These are phyloP conservation scores for Coemansia asiatica DNA, from an alignment of 192 early-diverging fungal genomes.

Conservation along the genomic window DNA sequence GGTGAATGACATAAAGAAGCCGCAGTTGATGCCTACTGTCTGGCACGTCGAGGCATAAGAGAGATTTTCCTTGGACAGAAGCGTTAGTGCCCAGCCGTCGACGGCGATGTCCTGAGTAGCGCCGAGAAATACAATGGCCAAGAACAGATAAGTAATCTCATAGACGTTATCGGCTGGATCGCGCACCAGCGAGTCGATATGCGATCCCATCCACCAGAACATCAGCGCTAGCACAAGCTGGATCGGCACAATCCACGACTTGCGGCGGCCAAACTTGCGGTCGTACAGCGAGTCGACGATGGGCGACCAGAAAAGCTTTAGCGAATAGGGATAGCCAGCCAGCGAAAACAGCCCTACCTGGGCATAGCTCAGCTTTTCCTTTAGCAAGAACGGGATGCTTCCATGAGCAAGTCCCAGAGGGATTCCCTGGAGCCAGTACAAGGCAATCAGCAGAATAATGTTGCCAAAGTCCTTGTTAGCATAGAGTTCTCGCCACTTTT, in stretches of 20 bases:
- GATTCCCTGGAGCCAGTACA: constrained; percentile 90
- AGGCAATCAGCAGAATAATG: constrained; percentile 52
- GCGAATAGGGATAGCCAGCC: constrained; percentile 94
- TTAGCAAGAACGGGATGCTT: constrained; percentile 91
- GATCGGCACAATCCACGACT: constrained; percentile 99
- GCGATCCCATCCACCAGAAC: constrained; percentile 75
- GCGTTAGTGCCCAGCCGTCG: constrained; percentile 90
- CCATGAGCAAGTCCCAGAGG: constrained; percentile 90
- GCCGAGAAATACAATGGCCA: constrained; percentile 85
- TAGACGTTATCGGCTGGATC: constrained; percentile 51
- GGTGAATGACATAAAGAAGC: constrained; percentile 95
- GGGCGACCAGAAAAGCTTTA: constrained; percentile 98
- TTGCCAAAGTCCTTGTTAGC: constrained; percentile 57
- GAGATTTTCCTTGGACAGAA: constrained; percentile 88
- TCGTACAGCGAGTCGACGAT: constrained; percentile 91
- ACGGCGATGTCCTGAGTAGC: constrained; percentile 89
- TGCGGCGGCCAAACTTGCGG: constrained; percentile 81
- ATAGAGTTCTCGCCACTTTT: constrained; percentile 39
- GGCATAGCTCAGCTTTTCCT: constrained; percentile 86
- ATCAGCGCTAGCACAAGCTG: constrained; percentile 80
- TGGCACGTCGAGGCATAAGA: constrained; percentile 92
- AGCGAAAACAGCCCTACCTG: constrained; percentile 94
- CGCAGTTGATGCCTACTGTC: constrained; percentile 94
- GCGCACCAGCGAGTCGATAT: constrained; percentile 72
- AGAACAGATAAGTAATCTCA: constrained; percentile 74